These are phyloP conservation scores for Curvularia sp. DNA, from an alignment of 2,329 filamentous ascomycete genomes.

Conservation along the genomic window DNA sequence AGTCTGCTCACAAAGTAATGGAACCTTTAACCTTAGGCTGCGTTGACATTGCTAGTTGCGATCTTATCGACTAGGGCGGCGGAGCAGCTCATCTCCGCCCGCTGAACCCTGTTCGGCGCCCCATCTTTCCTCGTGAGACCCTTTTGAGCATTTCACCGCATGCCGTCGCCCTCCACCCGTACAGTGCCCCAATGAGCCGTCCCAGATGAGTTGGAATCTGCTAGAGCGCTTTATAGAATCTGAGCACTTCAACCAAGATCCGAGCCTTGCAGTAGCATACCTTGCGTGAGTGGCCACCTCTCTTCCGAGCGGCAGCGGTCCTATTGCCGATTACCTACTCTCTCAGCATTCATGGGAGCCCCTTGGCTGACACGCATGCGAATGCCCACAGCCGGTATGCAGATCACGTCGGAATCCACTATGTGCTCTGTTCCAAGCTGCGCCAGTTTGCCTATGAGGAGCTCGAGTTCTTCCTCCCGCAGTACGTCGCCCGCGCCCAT, in stretches of 20 bases:
- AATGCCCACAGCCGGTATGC: conserved; percentile 72
- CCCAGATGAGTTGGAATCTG: conserved; percentile 74
- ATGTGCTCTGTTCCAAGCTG: conserved; percentile 86
- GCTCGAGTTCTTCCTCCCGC: conserved; percentile 90
- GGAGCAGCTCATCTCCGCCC: conserved; percentile 20
- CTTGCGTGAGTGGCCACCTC: conserved; percentile 70
- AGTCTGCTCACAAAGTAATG: background rate
- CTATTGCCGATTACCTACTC: conserved; percentile 3
- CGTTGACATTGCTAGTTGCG: conserved; percentile 7
- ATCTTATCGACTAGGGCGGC: conserved; percentile 16
- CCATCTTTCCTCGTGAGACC: conserved; percentile 29
- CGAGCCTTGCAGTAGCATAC: conserved; percentile 86
- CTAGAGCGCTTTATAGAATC: conserved; percentile 90
- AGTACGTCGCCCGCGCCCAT: conserved; percentile 39
- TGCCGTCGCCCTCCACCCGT: conserved; percentile 25
- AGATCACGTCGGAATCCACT: conserved; percentile 88
- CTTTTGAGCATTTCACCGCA: conserved; percentile 28
- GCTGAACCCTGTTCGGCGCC: conserved; percentile 24
- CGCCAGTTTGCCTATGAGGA: conserved; percentile 89
- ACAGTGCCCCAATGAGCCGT: conserved; percentile 48
- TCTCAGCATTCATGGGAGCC: background rate
- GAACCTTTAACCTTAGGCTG: background rate
- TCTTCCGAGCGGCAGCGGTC: conserved; percentile 20
- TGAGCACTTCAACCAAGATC: conserved; percentile 91
- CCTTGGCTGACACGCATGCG: conserved; percentile 1